Evolutionary conservation across 257 asterid genomes (phyloP), one percentile per base, ranked within the genome.

Genomic region (Plantago ovata): DNA sequence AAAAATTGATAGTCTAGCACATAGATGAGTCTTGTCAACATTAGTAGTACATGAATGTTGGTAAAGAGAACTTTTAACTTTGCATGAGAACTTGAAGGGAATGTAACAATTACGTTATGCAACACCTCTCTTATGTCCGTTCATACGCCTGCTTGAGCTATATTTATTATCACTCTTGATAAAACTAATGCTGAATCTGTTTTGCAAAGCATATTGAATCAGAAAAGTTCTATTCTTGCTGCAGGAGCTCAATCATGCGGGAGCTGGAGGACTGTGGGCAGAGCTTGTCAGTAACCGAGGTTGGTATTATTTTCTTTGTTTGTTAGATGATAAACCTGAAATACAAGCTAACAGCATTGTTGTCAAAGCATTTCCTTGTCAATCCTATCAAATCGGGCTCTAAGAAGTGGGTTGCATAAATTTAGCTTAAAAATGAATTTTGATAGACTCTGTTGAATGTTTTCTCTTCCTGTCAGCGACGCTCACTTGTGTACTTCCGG

Each of bases 231-330:
- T 4, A 15, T 47, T 22, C 1, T 62, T 28, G 53, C 3, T 36
- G 53, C 70, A 92, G 98, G 98, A 92, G 79, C 84, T 92, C 69
- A 88, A 92, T 71, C 97, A 92, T 70, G 79, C 98, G 5, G 98
- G 98, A 13, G 83, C 98, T 44, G 98, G 98, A 67, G 98, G 98
- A 53, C 46, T 92, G 56, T 88, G 98, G 98, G 95, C 94, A 15
- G 98, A 92, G 77, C 94, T 92, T 51, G 94, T 92, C 51, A 84
- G 78, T 79, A 92, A 92, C 73, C 75, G 97, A 88, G 98, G 98
- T 81, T 22, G 52, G 72, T 51, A 53, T 43, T 16, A 63, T 44
- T 63, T 56, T 56, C 49, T 49, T 46, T 64, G n/a, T 44, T 38
- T 49, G n/a, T 51, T 16, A n/a, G n/a, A n/a, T n/a, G n/a, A n/a